phyloP scores from a whole-genome alignment of 805 yeast species.

The Sungouiella thailandica region DNA sequence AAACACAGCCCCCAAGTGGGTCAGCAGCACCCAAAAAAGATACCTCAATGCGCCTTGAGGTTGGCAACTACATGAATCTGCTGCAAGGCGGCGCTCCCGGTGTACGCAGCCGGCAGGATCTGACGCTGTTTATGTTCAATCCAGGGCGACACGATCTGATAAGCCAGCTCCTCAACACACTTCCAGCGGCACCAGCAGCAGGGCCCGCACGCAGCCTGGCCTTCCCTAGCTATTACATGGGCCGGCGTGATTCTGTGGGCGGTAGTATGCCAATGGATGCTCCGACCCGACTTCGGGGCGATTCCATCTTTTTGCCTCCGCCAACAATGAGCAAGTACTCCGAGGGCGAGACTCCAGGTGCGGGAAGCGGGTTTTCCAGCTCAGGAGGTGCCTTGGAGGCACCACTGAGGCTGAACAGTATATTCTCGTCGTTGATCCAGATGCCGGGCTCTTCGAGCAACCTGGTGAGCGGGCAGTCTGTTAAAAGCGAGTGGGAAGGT shows the following conservation, averaged over 20 bases:
- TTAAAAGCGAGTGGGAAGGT: constrained; percentile 2
- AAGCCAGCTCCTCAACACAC: constrained; percentile 20
- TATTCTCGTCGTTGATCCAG: constrained; percentile 36
- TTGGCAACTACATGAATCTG: constrained; percentile 6
- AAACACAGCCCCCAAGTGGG: constrained; percentile 2
- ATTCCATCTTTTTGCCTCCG: constrained; percentile 36
- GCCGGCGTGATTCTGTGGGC: constrained; percentile 13
- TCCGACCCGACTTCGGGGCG: constrained; percentile 30
- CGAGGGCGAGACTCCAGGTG: constrained; percentile 4
- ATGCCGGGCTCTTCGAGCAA: constrained; percentile 32
- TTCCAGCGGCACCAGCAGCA: constrained; percentile 6
- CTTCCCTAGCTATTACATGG: constrained; percentile 17
- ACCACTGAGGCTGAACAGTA: constrained; percentile 32
- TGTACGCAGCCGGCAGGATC: constrained; percentile 9
- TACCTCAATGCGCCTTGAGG: constrained; percentile 6
- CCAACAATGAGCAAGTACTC: constrained; percentile 15
- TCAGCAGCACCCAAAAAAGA: constrained; percentile 4
- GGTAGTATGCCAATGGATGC: constrained; percentile 7
- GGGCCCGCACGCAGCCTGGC: constrained; percentile 3
- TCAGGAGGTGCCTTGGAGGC: no score
- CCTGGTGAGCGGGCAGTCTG: constrained; percentile 26
- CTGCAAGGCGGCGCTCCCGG: constrained; percentile 5
- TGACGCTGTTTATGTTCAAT: constrained; percentile 20
- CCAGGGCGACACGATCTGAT: constrained; percentile 28
- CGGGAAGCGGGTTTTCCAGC: no score